Base-by-base conservation (phyloP, 148 eudicot species). In the Rhododendron henanense region DNA sequence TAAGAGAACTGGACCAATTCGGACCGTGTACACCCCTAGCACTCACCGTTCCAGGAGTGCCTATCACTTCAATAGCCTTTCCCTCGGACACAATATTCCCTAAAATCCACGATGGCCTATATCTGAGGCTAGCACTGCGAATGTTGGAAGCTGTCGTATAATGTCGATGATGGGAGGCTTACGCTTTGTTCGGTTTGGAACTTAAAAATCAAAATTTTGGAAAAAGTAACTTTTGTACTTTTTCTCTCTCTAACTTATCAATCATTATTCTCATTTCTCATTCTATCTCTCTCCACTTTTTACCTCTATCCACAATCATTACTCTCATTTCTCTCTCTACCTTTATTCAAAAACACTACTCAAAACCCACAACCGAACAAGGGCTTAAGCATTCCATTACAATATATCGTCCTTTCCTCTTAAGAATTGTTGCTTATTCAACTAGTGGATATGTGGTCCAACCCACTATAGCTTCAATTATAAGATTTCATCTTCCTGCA, bases 31-130 rank as follows among this genome's bases (percentile, higher is more conserved):
- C 31, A 31, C 31, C 31, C 31, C 35, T 69, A 69, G 16, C 75
- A 69, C 75, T 69, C 19, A 67, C 33, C 74, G 10, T 67, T 67
- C 35, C 95, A 93, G 6, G 92, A 81, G 78, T 35, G 87, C 78
- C 78, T 48, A 83, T 92, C 74, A 83, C 76, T 84, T 86, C 87
- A 28, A 92, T n/a, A 31, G 90, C 47, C 81, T 87, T 89, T 37
- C 85, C 59, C 81, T 78, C 61, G 48, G 28, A 25, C 33, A 25
- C 15, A 67, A 67, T 23, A 9, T 8, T 67, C 73, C 33, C 74
- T 3, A 25, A 11, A 25, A n/a, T 53, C 59, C 10, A 35, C 78
- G 3, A 14, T 63, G 41, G 14, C 44, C 0, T 13, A 37, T 16
- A 14, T 37, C 4, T 35, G 78, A 74, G 37, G 47, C 45, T 16